A percentile compares a stretch with the other conserved stretches of the same genome.
Evolutionary conservation across 768 basidiomycete genomes (phyloP).

Genomic region (Calocybe gangraenosa): DNA sequence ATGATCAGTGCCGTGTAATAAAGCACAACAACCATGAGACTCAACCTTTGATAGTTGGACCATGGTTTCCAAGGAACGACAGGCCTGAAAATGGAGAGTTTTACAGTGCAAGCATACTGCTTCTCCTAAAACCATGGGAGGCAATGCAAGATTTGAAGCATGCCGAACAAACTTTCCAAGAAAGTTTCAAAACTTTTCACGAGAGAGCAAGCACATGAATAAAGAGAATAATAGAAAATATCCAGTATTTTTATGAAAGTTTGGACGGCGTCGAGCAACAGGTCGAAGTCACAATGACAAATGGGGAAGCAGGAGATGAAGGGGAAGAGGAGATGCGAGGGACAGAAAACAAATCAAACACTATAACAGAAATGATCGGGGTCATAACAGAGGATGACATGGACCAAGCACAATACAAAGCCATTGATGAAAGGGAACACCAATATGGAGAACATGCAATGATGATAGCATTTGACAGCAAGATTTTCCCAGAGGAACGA

Average conservation of each 20-base stretch:
- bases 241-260: slow-evolving; percentile 32
- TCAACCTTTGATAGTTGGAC: slow-evolving; percentile 28
- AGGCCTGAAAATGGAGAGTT: slow-evolving; percentile 12
- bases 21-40: slow-evolving; percentile 25
- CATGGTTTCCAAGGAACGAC: slow-evolving; percentile 24
- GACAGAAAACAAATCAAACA: background rate
- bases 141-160: slow-evolving; percentile 18
- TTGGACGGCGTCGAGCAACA: slow-evolving; percentile 13
- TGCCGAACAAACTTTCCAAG: slow-evolving; percentile 13
- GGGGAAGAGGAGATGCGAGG: background rate
- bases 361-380: background rate
- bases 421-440: slow-evolving; percentile 2
- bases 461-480: background rate
- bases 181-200: slow-evolving; percentile 21
- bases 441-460: background rate
- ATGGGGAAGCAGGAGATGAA: background rate
- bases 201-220: slow-evolving; percentile 14
- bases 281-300: background rate
- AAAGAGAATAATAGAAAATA: too few relatives aligned
- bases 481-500: background rate
- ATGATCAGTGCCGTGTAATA: slow-evolving; percentile 14
- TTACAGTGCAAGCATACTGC: slow-evolving; percentile 28
- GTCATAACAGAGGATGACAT: background rate
- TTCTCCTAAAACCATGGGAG: slow-evolving; percentile 32
- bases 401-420: background rate